These are phyloP conservation scores for Nemania sp. DNA, from an alignment of 2,329 filamentous ascomycete species.

Conservation along the genomic window DNA sequence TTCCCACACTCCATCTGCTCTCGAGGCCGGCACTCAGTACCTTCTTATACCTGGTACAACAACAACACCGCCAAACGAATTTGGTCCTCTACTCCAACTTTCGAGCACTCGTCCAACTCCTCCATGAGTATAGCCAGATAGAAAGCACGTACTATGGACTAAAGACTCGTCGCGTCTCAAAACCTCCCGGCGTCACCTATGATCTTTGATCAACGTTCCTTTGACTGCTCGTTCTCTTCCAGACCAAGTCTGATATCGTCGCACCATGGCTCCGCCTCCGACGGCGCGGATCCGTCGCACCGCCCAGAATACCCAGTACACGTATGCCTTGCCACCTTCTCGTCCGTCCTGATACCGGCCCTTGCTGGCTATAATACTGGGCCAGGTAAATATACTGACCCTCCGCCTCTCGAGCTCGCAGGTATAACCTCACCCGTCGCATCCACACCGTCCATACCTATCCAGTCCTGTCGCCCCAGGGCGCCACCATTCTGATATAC, in stretches of 20 bases:
- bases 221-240: neutral
- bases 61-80: neutral
- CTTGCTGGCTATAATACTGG: too few species aligned
- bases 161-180: neutral
- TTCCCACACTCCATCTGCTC: too few species aligned
- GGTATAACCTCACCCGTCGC: conserved; percentile 63
- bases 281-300: conserved; percentile 44
- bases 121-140: neutral
- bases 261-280: conserved; percentile 36
- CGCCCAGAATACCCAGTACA: conserved; percentile 44
- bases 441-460: conserved; percentile 65
- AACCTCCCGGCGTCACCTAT: neutral
- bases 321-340: conserved; percentile 35
- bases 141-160: conserved; percentile 8
- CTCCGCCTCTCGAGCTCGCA: conserved; percentile 36
- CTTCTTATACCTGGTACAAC: too few species aligned
- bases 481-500: conserved; percentile 65
- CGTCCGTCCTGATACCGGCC: neutral
- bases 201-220: neutral
- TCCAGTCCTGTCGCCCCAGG: conserved; percentile 65
- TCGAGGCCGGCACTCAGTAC: too few species aligned
- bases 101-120: too few species aligned
- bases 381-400: too few species aligned
- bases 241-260: neutral
- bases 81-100: too few species aligned